Evolutionary conservation across 139 green algal species (phyloP), one percentile per base, ranked within the genome.

Genomic region (Picochlorum sp.): DNA sequence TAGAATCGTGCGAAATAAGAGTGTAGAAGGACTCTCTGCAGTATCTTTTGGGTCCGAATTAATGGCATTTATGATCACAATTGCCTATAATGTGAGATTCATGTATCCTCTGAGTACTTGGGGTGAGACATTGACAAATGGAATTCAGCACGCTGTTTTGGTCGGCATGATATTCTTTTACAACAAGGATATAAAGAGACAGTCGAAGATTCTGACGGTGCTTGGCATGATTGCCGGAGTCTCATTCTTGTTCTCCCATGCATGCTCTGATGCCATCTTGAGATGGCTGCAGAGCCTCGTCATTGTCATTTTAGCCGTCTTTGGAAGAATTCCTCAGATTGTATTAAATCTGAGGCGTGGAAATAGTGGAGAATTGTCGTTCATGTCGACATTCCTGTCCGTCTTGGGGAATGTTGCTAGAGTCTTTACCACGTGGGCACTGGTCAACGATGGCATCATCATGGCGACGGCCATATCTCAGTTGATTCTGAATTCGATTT

Each of bases 271-370:
- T 38, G 31, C 34, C 16, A 38, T 45, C 18, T 23, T 66, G 60
- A 55, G 14, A 23, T 16, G 11, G 20, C 11, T 66, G 4, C 60
- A 66, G 38, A 31, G 23, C 23, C 34, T 20, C 6, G 16, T 20
- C n/a, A 45, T 23, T 16, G 14, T 57, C 14, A 61, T 52, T 52
- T 11, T 57, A 44, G 38, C n/a, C 1, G 30, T 86, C 20, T 72
- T 72, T 28, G 74, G 60, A 7, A 55, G 82, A 10, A n/a, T 92
- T 26, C 84, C 84, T 3, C 85, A 94, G 62, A 90, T 94, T 55
- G 49, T 81, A 50, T 68, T 94, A 18, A 94, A 94, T 69, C 18
- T 74, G 8, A 54, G 63, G 63, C 66, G 83, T 1, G 87, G 87
- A 37, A 78, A 90, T 65, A 75, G 79, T n/a, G 87, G 85, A 0